Percentiles rank a stretch among this genome's conserved stretches.
Evolutionary conservation across 169 alveolate species (phyloP).

Genomic region (Condylostoma magnum): DNA sequence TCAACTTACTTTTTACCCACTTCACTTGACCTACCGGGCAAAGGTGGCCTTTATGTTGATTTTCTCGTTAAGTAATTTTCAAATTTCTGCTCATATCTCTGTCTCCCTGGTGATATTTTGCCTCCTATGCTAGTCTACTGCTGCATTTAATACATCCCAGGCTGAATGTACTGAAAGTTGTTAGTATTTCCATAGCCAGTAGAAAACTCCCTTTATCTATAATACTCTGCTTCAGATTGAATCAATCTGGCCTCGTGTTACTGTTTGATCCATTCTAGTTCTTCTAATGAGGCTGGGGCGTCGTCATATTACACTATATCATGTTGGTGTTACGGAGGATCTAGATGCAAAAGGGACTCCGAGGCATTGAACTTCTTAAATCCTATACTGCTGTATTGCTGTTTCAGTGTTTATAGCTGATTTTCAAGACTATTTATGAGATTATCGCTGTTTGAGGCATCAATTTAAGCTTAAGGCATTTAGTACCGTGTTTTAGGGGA

Average conservation of each 20-base stretch:
- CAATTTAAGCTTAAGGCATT: not conserved
- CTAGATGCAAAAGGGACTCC: not conserved
- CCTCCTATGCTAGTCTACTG: not conserved
- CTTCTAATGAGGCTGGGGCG: constrained; percentile 7
- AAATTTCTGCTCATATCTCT: constrained; percentile 20
- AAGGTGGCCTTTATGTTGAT: not conserved
- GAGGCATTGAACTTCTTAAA: not conserved
- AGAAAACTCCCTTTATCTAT: not conserved
- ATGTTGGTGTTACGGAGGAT: not conserved
- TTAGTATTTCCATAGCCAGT: not conserved
- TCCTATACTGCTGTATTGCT: not conserved
- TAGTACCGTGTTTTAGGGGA: not conserved
- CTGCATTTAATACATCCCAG: not conserved
- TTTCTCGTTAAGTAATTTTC: constrained; percentile 3
- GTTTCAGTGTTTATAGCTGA: not conserved
- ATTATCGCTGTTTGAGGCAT: not conserved
- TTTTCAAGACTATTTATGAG: not conserved
- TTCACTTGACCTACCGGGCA: not conserved
- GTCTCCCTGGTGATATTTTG: constrained; percentile 3
- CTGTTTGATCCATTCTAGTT: constrained; percentile 1
- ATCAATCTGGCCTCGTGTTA: not conserved
- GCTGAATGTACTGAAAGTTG: constrained; percentile 5
- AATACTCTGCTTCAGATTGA: constrained; percentile 2
- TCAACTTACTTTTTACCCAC: not conserved
- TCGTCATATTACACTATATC: not conserved